A percentile compares a stretch with the other conserved stretches of the same genome.
Evolutionary conservation across 768 basidiomycete genomes (phyloP).

Genomic region (Collybiopsis luxurians): DNA sequence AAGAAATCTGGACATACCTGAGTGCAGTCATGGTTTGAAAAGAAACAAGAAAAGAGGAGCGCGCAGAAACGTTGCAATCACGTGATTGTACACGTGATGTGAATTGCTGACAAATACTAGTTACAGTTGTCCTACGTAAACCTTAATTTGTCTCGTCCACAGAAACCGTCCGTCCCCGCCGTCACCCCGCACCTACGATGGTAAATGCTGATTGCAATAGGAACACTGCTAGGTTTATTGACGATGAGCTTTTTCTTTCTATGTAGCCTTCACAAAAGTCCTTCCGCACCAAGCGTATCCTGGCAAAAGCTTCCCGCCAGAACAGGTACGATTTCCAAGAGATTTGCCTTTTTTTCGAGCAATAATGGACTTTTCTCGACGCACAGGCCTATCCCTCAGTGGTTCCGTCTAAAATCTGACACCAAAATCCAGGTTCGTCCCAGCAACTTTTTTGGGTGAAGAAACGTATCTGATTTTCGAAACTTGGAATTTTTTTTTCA

Average conservation of each 20-base stretch:
- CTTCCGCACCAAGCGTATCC: constrained; percentile 94
- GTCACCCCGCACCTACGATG: constrained; percentile 36
- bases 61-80: too few relatives aligned
- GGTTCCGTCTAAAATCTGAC: constrained; percentile 97
- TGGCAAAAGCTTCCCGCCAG: constrained; percentile 94
- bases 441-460: neutral
- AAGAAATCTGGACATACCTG: too few relatives aligned
- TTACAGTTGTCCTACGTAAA: constrained; percentile 34
- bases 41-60: too few relatives aligned
- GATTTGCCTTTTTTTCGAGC: too few relatives aligned
- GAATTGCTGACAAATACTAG: constrained; percentile 13
- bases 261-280: constrained; percentile 96
- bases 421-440: constrained; percentile 84
- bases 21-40: too few relatives aligned
- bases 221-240: neutral
- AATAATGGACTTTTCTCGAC: neutral
- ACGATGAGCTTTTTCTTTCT: neutral
- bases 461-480: neutral
- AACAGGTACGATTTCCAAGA: constrained; percentile 66
- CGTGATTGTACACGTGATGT: too few relatives aligned
- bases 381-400: constrained; percentile 93
- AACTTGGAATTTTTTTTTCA: neutral
- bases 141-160: constrained; percentile 28
- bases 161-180: constrained; percentile 16
- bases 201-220: constrained; percentile 26